phyloP scores from a whole-genome alignment of 116 monocot species.

The Zostera marina region DNA sequence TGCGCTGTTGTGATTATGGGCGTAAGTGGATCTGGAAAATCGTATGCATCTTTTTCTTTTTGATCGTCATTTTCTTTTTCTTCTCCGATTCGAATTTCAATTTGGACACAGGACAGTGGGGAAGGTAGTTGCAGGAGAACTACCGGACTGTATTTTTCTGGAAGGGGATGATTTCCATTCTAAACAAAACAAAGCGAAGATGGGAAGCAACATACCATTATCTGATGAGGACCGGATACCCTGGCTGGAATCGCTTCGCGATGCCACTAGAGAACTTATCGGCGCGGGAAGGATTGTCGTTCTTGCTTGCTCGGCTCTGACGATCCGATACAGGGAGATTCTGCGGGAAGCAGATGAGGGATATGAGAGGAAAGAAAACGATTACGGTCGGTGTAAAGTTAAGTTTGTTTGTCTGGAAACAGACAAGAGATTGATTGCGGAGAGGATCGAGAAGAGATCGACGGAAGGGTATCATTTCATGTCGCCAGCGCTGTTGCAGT shows the following conservation, averaged over 20 bases:
- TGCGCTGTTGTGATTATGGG: slow-evolving; percentile 69
- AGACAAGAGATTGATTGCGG: slow-evolving; percentile 27
- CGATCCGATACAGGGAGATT: slow-evolving; percentile 53
- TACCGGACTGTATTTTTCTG: slow-evolving; percentile 39
- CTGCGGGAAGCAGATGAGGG: slow-evolving; percentile 41
- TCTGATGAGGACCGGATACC: slow-evolving; percentile 54
- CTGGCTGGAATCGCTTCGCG: slow-evolving; percentile 61
- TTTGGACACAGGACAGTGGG: slow-evolving; percentile 47
- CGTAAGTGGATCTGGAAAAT: slow-evolving; percentile 67
- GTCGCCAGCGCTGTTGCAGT: slow-evolving; percentile 43
- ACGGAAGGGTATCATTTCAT: slow-evolving; percentile 62
- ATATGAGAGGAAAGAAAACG: slow-evolving; percentile 20
- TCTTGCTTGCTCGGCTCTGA: slow-evolving; percentile 65
- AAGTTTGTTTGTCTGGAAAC: slow-evolving; percentile 58
- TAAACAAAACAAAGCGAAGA: slow-evolving; percentile 70
- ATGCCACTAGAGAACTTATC: slow-evolving; percentile 20
- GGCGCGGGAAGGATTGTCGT: slow-evolving; percentile 16
- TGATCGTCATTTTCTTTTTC: neutral
- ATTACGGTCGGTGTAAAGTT: slow-evolving; percentile 29
- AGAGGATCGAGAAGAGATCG: slow-evolving; percentile 42
- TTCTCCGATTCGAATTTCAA: neutral
- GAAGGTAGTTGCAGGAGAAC: slow-evolving; percentile 35
- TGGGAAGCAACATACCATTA: slow-evolving; percentile 55
- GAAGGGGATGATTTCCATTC: slow-evolving; percentile 89
- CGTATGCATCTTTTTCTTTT: slow-evolving; percentile 23